These are phyloP conservation scores for Lodderomyces pseudojiufengensis DNA, from an alignment of 1,139 yeast species.

Conservation along the genomic window DNA sequence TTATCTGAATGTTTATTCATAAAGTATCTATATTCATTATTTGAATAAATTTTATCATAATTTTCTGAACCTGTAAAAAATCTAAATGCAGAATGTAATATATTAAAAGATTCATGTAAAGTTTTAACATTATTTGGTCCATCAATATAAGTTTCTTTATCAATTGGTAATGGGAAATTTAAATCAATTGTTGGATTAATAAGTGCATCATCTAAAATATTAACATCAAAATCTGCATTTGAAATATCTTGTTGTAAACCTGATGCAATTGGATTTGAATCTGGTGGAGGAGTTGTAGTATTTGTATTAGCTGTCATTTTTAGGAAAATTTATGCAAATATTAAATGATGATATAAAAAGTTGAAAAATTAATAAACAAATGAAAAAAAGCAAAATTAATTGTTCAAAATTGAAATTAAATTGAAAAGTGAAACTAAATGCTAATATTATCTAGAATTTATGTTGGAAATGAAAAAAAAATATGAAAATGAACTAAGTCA, in stretches of 20 bases:
- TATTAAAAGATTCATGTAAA: conserved; percentile 23
- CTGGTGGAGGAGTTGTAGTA: too few species aligned
- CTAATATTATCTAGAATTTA: too few species aligned
- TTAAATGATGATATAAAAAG: too few species aligned
- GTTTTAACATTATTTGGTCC: conserved; percentile 28
- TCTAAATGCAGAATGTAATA: conserved; percentile 31
- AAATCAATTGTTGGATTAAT: conserved; percentile 30
- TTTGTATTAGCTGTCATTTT: too few species aligned
- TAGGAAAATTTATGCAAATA: too few species aligned
- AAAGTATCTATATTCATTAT: conserved; percentile 35
- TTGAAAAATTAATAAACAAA: too few species aligned
- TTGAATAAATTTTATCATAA: conserved; percentile 30
- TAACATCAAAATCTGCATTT: conserved; percentile 28
- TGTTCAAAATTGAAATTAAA: too few species aligned
- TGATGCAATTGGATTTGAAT: too few species aligned
- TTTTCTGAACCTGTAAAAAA: conserved; percentile 25
- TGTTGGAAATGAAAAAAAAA: too few species aligned
- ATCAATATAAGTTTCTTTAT: conserved; percentile 28
- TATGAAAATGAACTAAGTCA: too few species aligned
- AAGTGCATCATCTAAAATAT: conserved; percentile 36
- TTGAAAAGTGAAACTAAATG: too few species aligned
- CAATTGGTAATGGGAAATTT: conserved; percentile 41
- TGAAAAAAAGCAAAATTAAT: too few species aligned
- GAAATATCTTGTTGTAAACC: conserved; percentile 10
- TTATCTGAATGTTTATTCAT: conserved; percentile 30